Evolutionary conservation across 164 flowering plant species (phyloP), one percentile per base, ranked within the genome.

Genomic region (Houttuynia cordata): DNA sequence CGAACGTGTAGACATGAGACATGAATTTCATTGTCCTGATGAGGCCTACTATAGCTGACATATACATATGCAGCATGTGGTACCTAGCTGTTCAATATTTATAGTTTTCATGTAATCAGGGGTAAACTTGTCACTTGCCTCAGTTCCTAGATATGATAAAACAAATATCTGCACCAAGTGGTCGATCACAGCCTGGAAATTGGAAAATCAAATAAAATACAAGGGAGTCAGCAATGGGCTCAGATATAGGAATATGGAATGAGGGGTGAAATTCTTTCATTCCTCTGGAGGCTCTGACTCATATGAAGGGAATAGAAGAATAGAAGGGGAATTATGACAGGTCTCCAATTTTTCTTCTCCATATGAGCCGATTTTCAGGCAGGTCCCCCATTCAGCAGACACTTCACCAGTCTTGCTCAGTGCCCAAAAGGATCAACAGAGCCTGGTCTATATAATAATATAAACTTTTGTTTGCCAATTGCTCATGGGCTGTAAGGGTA

Each of bases 331-430:
- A 42, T 42, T 42, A 42, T 42, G 64, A 64, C 69, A 57, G 62
- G 42, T 53, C 8, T 64, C 63, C 67, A 39, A 47, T 52, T 56
- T 67, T 70, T 67, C 69, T 64, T 65, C 71, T 53, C 51, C 25
- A 34, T 51, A 63, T 68, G 63, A 67, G 75, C 71, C 73, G 76
- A 66, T 62, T 59, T 67, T 59, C 47, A 65, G 73, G 71, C 58
- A 67, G 73, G 74, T 70, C 67, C 65, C 71, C 67, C 59, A 59
- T 64, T 70, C 71, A 70, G 67, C 69, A 56, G 77, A 75, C 75
- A 72, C 56, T 37, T 61, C 22, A 42, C 59, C 59, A 57, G 45
- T 30, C 45, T 57, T 57, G 21, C 41, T 57, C 59, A 30, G 7
- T 6, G 39, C 41, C 59, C 42, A 30, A 57, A 37, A 17, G 59